These are phyloP conservation scores for Leptodontidium sp. DNA, from an alignment of 2,329 filamentous ascomycete genomes.

Conservation along the genomic window DNA sequence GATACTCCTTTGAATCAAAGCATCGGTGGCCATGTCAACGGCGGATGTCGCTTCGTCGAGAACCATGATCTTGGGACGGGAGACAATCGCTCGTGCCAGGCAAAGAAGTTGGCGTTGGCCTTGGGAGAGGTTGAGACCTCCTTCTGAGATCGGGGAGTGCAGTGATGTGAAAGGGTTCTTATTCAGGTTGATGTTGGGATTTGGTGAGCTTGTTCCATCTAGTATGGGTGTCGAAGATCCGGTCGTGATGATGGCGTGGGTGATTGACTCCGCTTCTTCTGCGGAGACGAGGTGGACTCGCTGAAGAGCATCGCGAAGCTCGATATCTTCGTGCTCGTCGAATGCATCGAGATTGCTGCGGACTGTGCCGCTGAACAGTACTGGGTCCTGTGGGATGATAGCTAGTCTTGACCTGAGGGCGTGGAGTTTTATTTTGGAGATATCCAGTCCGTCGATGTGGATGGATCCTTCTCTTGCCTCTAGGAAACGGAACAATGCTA, in stretches of 20 bases:
- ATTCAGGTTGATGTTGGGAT: conserved; percentile 54
- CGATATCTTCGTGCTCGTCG: conserved; percentile 70
- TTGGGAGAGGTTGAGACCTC: conserved; percentile 77
- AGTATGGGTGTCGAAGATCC: conserved; percentile 49
- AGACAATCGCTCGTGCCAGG: conserved; percentile 76
- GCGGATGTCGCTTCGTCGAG: conserved; percentile 83
- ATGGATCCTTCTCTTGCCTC: conserved; percentile 73
- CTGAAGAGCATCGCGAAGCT: conserved; percentile 73
- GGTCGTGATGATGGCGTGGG: conserved; percentile 27
- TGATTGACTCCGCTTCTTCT: conserved; percentile 20
- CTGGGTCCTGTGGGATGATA: conserved; percentile 85
- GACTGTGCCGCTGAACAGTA: conserved; percentile 82
- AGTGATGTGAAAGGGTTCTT: conserved; percentile 72
- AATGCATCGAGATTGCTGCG: conserved; percentile 82
- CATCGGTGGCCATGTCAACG: conserved; percentile 80
- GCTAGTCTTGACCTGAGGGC: conserved; percentile 77
- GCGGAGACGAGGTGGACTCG: conserved; percentile 67
- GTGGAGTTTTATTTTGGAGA: conserved; percentile 74
- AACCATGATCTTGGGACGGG: conserved; percentile 78
- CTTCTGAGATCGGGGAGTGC: conserved; percentile 70
- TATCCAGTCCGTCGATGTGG: conserved; percentile 76
- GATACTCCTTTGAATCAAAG: conserved; percentile 76
- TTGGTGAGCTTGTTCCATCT: conserved; percentile 39
- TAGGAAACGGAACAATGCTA: conserved; percentile 81
- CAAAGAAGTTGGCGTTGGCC: conserved; percentile 81